Percentiles rank a stretch among this genome's conserved stretches.
These are phyloP conservation scores for Sugiyamaella novakii DNA, from an alignment of 1,139 yeast species.

Conservation along the genomic window DNA sequence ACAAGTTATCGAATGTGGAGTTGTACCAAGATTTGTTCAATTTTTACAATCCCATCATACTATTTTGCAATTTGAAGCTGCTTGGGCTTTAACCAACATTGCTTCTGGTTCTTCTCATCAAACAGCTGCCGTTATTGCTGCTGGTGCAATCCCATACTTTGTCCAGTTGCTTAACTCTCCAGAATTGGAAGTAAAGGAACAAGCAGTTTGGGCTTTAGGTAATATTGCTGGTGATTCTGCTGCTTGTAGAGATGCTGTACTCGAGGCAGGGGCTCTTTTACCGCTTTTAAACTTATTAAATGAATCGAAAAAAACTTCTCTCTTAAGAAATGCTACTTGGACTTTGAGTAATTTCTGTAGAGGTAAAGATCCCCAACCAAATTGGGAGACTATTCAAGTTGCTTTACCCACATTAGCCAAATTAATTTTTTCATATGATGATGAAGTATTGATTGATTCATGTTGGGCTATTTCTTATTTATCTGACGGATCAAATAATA, in stretches of 20 bases:
- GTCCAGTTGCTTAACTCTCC: conserved; percentile 78
- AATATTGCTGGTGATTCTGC: conserved; percentile 98
- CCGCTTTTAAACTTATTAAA: conserved; percentile 81
- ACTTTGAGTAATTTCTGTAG: conserved; percentile 94
- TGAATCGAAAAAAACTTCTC: conserved; percentile 73
- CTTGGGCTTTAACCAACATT: conserved; percentile 98
- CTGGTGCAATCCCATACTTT: conserved; percentile 91
- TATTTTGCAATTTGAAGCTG: conserved; percentile 93
- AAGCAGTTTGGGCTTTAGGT: conserved; percentile 99
- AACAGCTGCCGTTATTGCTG: conserved; percentile 85
- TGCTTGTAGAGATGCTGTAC: conserved; percentile 82
- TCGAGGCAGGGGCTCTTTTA: conserved; percentile 82
- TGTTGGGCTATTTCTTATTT: conserved; percentile 98
- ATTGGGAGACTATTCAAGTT: conserved; percentile 81
- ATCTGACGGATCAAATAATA: conserved; percentile 88
- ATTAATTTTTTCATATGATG: conserved; percentile 84
- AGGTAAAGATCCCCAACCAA: conserved; percentile 95
- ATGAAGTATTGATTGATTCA: conserved; percentile 93
- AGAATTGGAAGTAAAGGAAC: conserved; percentile 92
- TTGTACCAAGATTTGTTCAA: conserved; percentile 84
- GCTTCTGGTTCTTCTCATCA: conserved; percentile 95
- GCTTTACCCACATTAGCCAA: conserved; percentile 93
- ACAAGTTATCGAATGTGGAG: conserved; percentile 89
- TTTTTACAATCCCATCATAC: conserved; percentile 80
- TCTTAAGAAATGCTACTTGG: conserved; percentile 97